These are phyloP conservation scores for Entomortierella beljakovae DNA, from an alignment of 192 early-diverging fungal species.

Conservation along the genomic window DNA sequence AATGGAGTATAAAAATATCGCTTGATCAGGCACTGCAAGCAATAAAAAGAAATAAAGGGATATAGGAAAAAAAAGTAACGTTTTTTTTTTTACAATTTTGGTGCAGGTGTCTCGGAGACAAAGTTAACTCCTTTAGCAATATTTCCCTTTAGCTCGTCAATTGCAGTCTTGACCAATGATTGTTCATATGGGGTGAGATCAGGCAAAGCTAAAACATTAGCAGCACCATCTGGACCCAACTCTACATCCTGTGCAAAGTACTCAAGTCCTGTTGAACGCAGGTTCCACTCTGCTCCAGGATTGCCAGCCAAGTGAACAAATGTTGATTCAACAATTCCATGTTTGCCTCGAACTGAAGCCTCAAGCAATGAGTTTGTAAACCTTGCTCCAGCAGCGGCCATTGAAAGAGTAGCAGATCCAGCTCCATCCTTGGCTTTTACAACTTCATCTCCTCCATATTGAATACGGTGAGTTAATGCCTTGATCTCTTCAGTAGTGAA, in stretches of 20 bases:
- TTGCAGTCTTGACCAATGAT: constrained; percentile 75
- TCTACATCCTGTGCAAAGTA: constrained; percentile 83
- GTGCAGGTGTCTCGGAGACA: constrained; percentile 54
- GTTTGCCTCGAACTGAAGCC: constrained; percentile 70
- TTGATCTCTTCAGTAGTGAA: constrained; percentile 86
- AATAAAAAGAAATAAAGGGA: no score
- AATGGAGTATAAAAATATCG: no score
- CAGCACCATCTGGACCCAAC: constrained; percentile 80
- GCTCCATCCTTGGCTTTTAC: constrained; percentile 95
- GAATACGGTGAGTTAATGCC: constrained; percentile 93
- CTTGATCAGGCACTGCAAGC: no score
- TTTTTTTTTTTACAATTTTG: constrained; percentile 27
- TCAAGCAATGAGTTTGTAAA: constrained; percentile 89
- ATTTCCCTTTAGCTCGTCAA: constrained; percentile 88
- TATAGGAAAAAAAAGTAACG: no score
- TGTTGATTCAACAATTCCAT: constrained; percentile 86
- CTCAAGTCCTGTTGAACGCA: constrained; percentile 67
- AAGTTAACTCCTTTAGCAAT: constrained; percentile 89
- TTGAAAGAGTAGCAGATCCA: constrained; percentile 89
- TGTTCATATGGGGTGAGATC: constrained; percentile 79
- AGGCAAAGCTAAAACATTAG: constrained; percentile 84
- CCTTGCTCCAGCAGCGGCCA: constrained; percentile 88
- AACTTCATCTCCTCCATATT: constrained; percentile 98
- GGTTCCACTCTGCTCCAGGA: constrained; percentile 61
- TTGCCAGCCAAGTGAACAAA: constrained; percentile 68